Evolutionary conservation across 2,329 filamentous ascomycete species (phyloP), one percentile per base, ranked within the genome.

Genomic region (Colletotrichum australisinense): DNA sequence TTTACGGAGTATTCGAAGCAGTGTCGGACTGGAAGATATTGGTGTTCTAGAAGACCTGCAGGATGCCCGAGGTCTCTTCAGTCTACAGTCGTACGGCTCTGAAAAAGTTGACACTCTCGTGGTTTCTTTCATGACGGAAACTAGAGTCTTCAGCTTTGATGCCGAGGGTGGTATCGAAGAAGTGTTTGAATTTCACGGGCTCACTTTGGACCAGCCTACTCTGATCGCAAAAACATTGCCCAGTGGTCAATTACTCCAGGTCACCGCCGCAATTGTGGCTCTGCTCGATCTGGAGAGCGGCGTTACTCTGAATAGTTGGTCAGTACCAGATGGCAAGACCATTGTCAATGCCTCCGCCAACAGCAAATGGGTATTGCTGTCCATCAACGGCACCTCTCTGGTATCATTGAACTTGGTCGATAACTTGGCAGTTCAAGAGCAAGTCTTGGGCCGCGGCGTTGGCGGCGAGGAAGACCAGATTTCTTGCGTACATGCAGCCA

Each of bases 21-120:
- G 97, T 63, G 95, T 99, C 63, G 95, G 95, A 0, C 88, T 98
- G 64, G 95, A 98, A 80, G 95, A 98, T 69, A 84, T 95, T 19
- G 96, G 95, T 24, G 88, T 96, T 5, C 85, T 98, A 9, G 94
- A 92, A 46, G 93, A 97, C 58, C 91, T 98, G 84, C 87, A 91
- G 38, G 89, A 92, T 79, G 91, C 94, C 55, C 91, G 91, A 67
- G 91, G 92, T 30, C 83, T 98, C 1, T 97, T 95, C 85, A 88
- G 92, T 4, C 81, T 97, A 16, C 86, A 84, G 76, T 88, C 89
- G 71, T 78, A 86, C 66, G 82, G 83, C 0, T 83, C 85, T 49
- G 81, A 81, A 19, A 87, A 86, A 73, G 85, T 85, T 28, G 94
- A 99, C 78, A 93, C 90, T 0, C 86, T 99, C 14, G 83, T 97